Evolutionary conservation across 306 rosid genomes (phyloP).

Genomic region (Cucumis melo): DNA sequence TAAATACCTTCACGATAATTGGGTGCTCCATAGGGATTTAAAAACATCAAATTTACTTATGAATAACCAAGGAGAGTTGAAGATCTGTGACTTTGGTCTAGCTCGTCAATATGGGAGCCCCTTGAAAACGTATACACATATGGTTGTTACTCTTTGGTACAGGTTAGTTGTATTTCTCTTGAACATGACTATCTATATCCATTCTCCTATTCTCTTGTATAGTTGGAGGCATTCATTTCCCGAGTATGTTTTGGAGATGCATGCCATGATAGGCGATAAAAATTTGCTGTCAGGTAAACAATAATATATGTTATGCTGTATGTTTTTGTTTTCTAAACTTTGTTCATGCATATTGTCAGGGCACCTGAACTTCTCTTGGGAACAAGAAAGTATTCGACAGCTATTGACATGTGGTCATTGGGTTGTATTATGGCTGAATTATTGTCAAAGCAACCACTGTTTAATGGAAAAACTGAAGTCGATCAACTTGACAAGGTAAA

Average conservation of each 20-base stretch:
- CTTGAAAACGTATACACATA: slow-evolving; percentile 87
- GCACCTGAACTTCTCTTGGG: slow-evolving; percentile 97
- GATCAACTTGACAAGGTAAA: slow-evolving; percentile 96
- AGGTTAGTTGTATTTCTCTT: slow-evolving; percentile 38
- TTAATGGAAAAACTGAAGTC: slow-evolving; percentile 86
- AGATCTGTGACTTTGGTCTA: slow-evolving; percentile 97
- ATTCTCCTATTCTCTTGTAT: background rate
- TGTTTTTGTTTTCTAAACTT: background rate
- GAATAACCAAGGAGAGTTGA: slow-evolving; percentile 92
- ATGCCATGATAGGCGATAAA: background rate
- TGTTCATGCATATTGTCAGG: slow-evolving; percentile 26
- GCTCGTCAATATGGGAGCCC: slow-evolving; percentile 99
- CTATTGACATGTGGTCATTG: slow-evolving; percentile 96
- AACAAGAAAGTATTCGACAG: slow-evolving; percentile 74
- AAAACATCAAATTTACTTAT: slow-evolving; percentile 88
- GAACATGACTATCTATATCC: slow-evolving; percentile 1
- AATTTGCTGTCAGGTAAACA: background rate
- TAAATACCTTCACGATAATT: slow-evolving; percentile 97
- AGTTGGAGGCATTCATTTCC: background rate
- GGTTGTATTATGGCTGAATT: slow-evolving; percentile 99
- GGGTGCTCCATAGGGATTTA: slow-evolving; percentile 99
- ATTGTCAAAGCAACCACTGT: slow-evolving; percentile 81
- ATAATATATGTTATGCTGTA: background rate
- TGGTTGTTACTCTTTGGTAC: slow-evolving; percentile 99
- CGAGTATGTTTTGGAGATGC: background rate